Base-by-base conservation (phyloP, 2,329 filamentous ascomycete genomes). In the Aspergillus novofumigatus region DNA sequence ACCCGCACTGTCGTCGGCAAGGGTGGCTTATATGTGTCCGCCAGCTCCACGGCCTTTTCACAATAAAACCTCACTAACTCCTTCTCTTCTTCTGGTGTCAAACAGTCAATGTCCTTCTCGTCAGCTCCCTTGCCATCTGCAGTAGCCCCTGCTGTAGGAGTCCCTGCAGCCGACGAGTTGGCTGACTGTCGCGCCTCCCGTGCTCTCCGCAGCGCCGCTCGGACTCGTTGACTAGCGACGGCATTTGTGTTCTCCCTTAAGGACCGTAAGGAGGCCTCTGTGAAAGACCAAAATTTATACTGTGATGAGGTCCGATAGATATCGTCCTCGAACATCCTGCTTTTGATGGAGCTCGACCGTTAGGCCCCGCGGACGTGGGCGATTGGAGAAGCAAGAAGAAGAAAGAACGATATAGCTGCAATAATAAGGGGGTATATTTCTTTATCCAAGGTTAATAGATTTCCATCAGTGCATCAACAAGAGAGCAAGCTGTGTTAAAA, bases 261-360 rank as follows among this genome's bases (percentile, higher is more conserved):
- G 2, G 86, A 81, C 51, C 83, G 80, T 3, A 99, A 84, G 42
- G 87, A 85, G 3, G 85, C 76, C 2, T 87, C 84, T 0, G 91
- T 91, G 76, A 93, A 97, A 10, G 92, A 96, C 94, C 94, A 99
- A 57, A 95, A 82, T 47, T 90, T 86, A 72, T 86, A 97, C 75
- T 99, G 94, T 49, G 91, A 93, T 0, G 93, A 96, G 52, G 89
- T 84, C 32, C 91, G 87, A 77, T 97, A 99, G 55, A 92, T 82
- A 64, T 91, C 90, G 76, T 99, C 94, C 82, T 99, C 94, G 60
- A 86, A 89, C 85, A 95, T 90, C 52, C 52, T 59, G 56, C 38
- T 14, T 41, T 32, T 25, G n/a, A 7, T 41, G 17, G 11, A 35
- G 25, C 25, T 35, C 48, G 21, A 23, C 8, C 9, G 29, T 32